Conservation (phyloP, 148 eudicot genomes). For the Vaccinium myrtillus region DNA sequence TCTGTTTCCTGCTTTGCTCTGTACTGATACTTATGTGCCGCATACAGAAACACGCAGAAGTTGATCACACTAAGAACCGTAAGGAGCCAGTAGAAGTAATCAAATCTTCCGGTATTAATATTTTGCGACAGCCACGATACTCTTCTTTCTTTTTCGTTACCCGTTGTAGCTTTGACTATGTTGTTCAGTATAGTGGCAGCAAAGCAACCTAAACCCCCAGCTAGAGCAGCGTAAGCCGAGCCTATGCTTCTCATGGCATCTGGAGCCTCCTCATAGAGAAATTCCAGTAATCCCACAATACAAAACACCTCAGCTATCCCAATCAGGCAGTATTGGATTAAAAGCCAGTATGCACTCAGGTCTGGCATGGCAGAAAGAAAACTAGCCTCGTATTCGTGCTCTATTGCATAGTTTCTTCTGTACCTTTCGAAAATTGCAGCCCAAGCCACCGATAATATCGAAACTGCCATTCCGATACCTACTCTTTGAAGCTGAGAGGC, state of each 20-base stretch:
- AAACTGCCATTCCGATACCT: conserved; percentile 84
- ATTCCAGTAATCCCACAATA: conserved; percentile 84
- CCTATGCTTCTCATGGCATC: conserved; percentile 96
- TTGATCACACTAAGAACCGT: conserved; percentile 62
- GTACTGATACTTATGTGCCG: conserved; percentile 57
- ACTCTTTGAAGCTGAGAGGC: conserved; percentile 93
- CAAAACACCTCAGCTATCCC: conserved; percentile 95
- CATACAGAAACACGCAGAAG: conserved; percentile 57
- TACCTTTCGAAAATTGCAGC: conserved; percentile 74
- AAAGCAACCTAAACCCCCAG: conserved; percentile 91
- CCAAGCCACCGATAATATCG: conserved; percentile 75
- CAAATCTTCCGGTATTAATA: conserved; percentile 77
- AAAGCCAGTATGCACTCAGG: conserved; percentile 79
- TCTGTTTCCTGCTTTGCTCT: conserved; percentile 39
- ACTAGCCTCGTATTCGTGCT: conserved; percentile 51
- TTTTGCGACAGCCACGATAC: conserved; percentile 91
- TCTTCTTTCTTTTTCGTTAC: conserved; percentile 25
- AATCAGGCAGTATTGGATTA: conserved; percentile 82
- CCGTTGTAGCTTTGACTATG: conserved; percentile 59
- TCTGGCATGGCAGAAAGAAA: conserved; percentile 71
- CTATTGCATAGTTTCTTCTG: conserved; percentile 72
- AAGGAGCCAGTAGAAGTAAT: conserved; percentile 82
- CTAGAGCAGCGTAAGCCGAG: conserved; percentile 88
- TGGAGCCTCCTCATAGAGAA: conserved; percentile 86
- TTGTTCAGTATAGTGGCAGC: conserved; percentile 68